Base-by-base conservation (phyloP, 352 stramenopile genomes). In the Phytophthora sp. region DNA sequence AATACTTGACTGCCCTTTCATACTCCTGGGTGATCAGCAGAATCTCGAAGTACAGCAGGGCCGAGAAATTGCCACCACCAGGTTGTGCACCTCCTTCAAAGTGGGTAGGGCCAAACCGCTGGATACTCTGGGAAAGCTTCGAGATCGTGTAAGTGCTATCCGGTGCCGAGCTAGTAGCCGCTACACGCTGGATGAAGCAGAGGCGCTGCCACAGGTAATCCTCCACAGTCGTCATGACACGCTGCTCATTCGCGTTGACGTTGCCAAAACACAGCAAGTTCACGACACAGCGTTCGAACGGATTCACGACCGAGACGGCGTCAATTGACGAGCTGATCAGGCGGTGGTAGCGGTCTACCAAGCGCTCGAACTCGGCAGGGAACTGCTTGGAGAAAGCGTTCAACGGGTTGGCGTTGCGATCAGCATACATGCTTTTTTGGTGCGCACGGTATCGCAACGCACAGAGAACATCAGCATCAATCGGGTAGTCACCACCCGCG, bases 161-260 rank as follows among this genome's bases (percentile, higher is more conserved):
- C 0, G 79, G 65, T 1, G 63, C 54, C 12, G 79, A 81, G 35
- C 51, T 73, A 31, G 57, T 66, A 27, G 56, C 45, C 9, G 57
- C 66, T 11, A 76, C 69, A 20, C 71, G 79, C 69, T 94, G 81
- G 26, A 91, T 82, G 39, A 93, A 95, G 62, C 82, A 93, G 21
- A 93, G 71, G 1, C 85, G 82, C 54, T 95, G 87, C 87, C 87
- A 95, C 44, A 95, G 34, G 49, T 94, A 95, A 54, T 95, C 87
- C 67, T 95, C 87, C 39, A 95, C 84, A 20, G 85, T 95, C 23
- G 82, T 85, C 31, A 91, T 59, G 38, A 95, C 88, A 35, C 83
- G 83, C 3, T 72, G 63, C 52, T 95, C 84, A 31, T 84, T 91
- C 17, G 79, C 76, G 50, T 94, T 92, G 18, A 88, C 63, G 55